Percentiles rank a stretch among this genome's conserved stretches.
phyloP scores from a whole-genome alignment of 345 rosid genomes.

The Bruguiera sexangula region DNA sequence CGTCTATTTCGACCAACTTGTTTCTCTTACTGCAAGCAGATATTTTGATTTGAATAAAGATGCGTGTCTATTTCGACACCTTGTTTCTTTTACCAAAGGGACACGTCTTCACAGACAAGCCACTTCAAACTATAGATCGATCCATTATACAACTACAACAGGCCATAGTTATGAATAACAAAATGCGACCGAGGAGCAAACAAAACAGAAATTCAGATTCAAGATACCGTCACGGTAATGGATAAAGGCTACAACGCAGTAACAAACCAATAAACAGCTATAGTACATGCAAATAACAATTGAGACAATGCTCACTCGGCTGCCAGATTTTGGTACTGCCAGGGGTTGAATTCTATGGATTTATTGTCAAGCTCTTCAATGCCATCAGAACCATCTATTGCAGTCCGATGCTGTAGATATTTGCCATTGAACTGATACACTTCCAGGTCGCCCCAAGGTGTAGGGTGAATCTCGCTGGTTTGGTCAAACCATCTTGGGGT shows the following conservation, averaged over 20 bases:
- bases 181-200: neutral
- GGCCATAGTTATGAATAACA: no score
- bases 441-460: conserved; percentile 92
- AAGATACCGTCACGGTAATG: neutral
- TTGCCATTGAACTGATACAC: conserved; percentile 74
- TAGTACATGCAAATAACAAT: conserved; percentile 15
- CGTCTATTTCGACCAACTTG: no score
- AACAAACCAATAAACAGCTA: conserved; percentile 16
- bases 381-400: conserved; percentile 39
- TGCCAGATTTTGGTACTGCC: conserved; percentile 48
- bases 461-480: conserved; percentile 53
- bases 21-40: no score
- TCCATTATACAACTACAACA: no score
- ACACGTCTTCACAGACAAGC: no score
- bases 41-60: no score
- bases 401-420: conserved; percentile 50
- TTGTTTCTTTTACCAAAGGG: no score
- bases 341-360: conserved; percentile 61
- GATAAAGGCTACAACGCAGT: conserved; percentile 9
- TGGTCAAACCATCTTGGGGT: conserved; percentile 69
- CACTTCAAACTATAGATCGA: no score
- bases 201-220: conserved; percentile 3
- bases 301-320: conserved; percentile 40
- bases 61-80: no score
- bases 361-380: conserved; percentile 35